Percentiles rank a stretch among this genome's conserved stretches.
These are phyloP conservation scores for Phyllosticta citribraziliensis DNA, from an alignment of 2,329 filamentous ascomycete species.

Conservation along the genomic window DNA sequence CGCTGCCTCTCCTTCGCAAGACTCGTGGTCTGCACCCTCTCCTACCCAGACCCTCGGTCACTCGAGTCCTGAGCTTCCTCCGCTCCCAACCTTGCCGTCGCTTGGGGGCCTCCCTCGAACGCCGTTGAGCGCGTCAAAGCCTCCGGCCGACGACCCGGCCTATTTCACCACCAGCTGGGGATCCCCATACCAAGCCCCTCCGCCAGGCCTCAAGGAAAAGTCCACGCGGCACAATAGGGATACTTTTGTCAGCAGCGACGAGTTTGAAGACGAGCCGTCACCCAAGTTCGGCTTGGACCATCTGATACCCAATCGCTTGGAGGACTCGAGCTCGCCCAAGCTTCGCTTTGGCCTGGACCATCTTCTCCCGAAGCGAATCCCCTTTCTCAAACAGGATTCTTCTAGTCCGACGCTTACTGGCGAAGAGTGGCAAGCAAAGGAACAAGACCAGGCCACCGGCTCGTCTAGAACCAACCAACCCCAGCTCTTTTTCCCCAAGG, in stretches of 20 bases:
- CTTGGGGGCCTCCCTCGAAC: constrained; percentile 24
- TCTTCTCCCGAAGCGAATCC: constrained; percentile 21
- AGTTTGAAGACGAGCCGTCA: constrained; percentile 15
- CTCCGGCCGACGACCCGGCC: constrained; percentile 37
- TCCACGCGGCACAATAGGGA: constrained; percentile 15
- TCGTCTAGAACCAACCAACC: background rate
- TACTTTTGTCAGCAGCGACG: constrained; percentile 18
- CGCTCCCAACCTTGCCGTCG: constrained; percentile 24
- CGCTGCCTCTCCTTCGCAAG: constrained; percentile 25
- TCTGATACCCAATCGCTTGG: constrained; percentile 28
- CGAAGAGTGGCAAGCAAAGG: constrained; percentile 2
- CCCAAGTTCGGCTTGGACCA: constrained; percentile 26
- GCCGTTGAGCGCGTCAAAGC: constrained; percentile 25
- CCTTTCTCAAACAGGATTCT: constrained; percentile 3
- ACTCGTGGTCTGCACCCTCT: constrained; percentile 29
- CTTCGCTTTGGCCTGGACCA: constrained; percentile 31
- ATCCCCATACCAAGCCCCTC: constrained; percentile 69
- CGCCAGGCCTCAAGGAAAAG: constrained; percentile 32
- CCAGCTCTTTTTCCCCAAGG: constrained; percentile 21
- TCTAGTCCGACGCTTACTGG: constrained; percentile 10
- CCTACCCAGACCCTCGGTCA: constrained; percentile 31
- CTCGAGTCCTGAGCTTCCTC: constrained; percentile 33
- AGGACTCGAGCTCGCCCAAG: constrained; percentile 21
- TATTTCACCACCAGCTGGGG: constrained; percentile 80
- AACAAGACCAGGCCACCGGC: background rate